phyloP scores from a whole-genome alignment of 2,329 filamentous ascomycete species.

The Sarocladiaceae sp. region DNA sequence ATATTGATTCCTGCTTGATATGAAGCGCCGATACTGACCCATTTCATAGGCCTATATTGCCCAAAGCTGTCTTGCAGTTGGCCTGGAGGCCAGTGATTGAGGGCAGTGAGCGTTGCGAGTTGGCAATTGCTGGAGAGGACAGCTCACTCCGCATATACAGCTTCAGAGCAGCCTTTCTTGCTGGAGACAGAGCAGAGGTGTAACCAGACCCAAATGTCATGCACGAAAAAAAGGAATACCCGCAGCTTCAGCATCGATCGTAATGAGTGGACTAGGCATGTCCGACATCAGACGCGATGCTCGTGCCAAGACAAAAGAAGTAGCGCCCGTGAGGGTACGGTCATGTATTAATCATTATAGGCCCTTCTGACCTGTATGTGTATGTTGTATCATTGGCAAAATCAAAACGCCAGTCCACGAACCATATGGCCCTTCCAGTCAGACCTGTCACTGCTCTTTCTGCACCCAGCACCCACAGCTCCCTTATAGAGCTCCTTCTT shows the following conservation, averaged over 20 bases:
- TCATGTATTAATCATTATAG: constrained; percentile 14
- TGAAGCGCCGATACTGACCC: too few relatives aligned
- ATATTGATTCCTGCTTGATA: too few relatives aligned
- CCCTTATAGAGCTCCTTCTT: neutral
- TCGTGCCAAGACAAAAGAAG: too few relatives aligned
- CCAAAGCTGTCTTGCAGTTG: constrained; percentile 62
- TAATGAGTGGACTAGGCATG: too few relatives aligned
- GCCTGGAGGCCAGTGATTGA: constrained; percentile 57
- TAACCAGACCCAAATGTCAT: neutral
- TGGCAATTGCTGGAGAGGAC: constrained; percentile 58
- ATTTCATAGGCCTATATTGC: constrained; percentile 32
- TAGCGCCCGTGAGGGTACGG: neutral
- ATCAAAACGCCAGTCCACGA: constrained; percentile 3
- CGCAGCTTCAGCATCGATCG: too few relatives aligned
- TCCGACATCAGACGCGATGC: too few relatives aligned
- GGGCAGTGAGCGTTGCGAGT: constrained; percentile 24
- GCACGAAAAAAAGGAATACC: too few relatives aligned
- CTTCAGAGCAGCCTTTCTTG: constrained; percentile 21
- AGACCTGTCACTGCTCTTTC: too few relatives aligned
- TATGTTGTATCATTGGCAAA: constrained; percentile 8
- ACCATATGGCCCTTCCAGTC: too few relatives aligned
- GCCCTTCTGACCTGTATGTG: constrained; percentile 11
- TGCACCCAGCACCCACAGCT: too few relatives aligned
- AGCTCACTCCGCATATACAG: constrained; percentile 55
- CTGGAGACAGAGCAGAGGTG: neutral